Evolutionary conservation across 306 rosid genomes (phyloP), one percentile per base, ranked within the genome.

Genomic region (Purshia tridentata): DNA sequence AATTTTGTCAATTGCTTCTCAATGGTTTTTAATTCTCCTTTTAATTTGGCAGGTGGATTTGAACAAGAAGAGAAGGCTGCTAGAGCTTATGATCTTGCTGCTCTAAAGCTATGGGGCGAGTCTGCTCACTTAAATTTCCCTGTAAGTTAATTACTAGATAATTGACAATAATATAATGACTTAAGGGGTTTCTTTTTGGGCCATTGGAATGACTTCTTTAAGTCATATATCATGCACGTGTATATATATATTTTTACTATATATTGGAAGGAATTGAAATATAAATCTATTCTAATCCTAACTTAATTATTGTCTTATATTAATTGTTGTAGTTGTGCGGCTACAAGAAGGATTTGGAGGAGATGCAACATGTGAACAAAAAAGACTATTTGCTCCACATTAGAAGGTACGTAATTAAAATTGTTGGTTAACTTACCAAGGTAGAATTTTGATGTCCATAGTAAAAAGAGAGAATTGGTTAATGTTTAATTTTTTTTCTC

Each of bases 21-120:
- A 15, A 4, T 75, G 11, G 6, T 8, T 51, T 35, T 71, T 9
- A 39, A 19, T 61, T 65, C 47, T 15, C 44, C 22, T 42, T 77
- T 47, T 0, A 40, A 40, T 14, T 20, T 64, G 56, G 45, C 59
- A 77, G 86, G 81, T 58, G 79, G 55, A 39, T 85, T 53, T 59
- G 35, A 66, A 2, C 18, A 6, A 37, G 85, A 80, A 68, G 56
- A 54, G 16, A 75, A 85, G 1, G 89, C 85, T 4, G 89, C 83
- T 4, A 82, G 46, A 56, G 89, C 84, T 62, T 68, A 74, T 19
- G 86, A 85, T 74, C 50, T 85, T 45, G 64, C 84, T 37, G 79
- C 89, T 57, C 74, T 80, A n/a, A 80, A 82, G 70, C 67, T 70
- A 18, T 85, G 84, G 87, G 87, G 85, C 29, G 4, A 8, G 6